Percentiles rank a stretch among this genome's conserved stretches.
Evolutionary conservation across 495 filamentous ascomycete genomes (phyloP).

Genomic region (Podospora comata): DNA sequence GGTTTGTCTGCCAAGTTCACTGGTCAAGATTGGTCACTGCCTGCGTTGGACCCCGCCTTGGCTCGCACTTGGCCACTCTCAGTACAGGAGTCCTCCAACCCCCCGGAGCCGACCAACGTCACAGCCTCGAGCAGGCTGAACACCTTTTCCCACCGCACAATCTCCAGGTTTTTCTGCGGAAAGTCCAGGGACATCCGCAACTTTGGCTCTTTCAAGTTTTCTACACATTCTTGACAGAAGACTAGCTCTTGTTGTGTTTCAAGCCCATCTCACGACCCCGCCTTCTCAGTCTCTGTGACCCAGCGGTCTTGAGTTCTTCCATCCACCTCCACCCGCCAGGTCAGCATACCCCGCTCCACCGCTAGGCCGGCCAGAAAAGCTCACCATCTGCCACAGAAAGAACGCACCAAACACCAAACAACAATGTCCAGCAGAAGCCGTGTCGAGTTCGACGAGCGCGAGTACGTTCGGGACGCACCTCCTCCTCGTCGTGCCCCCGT

Average conservation of each 20-base stretch:
- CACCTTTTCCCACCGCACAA: constrained; percentile 5
- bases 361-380: constrained; percentile 8
- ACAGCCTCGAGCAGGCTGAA: constrained; percentile 21
- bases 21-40: constrained; percentile 13
- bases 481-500: constrained; percentile 28
- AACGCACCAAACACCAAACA: constrained; percentile 12
- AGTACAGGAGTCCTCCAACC: constrained; percentile 13
- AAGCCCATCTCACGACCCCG: not conserved
- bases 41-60: constrained; percentile 16
- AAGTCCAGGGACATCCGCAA: not conserved
- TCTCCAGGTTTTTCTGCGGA: not conserved
- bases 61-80: constrained; percentile 7
- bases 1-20: constrained; percentile 22
- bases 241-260: not conserved
- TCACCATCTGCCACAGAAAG: constrained; percentile 4
- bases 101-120: constrained; percentile 20
- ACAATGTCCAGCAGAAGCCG: constrained; percentile 34
- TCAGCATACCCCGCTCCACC: constrained; percentile 16
- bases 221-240: not conserved
- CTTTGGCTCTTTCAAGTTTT: constrained; percentile 1
- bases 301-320: not conserved
- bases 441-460: constrained; percentile 43
- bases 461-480: constrained; percentile 36
- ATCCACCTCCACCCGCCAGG: constrained; percentile 4
- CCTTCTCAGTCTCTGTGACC: not conserved